Evolutionary conservation across 2,329 filamentous ascomycete species (phyloP).

Genomic region (Catunica adiposa): DNA sequence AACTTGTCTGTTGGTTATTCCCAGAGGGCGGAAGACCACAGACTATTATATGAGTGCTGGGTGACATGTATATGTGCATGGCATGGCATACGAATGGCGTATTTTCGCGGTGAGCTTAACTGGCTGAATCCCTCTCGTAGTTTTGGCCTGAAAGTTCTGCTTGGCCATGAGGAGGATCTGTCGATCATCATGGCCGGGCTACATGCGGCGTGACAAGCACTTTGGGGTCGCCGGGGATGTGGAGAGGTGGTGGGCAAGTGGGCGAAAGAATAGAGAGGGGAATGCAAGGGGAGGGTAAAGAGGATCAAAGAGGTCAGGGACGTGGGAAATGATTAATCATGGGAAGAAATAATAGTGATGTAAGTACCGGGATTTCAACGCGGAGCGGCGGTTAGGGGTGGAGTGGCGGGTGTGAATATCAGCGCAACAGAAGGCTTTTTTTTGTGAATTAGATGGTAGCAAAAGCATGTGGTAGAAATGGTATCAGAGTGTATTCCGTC

Average conservation of each 20-base stretch:
- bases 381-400: too few species aligned
- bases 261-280: background rate
- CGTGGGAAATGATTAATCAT: background rate
- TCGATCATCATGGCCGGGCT: background rate
- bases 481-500: too few species aligned
- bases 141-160: background rate
- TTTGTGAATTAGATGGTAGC: too few species aligned
- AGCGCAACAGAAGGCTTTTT: too few species aligned
- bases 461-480: too few species aligned
- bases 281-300: background rate
- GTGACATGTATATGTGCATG: too few species aligned
- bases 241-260: background rate
- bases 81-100: too few species aligned
- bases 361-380: background rate
- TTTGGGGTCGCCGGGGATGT: background rate
- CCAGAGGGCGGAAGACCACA: background rate
- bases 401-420: too few species aligned
- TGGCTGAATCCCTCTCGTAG: background rate
- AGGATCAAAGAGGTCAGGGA: background rate
- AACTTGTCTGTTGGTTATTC: background rate
- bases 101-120: too few species aligned
- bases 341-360: background rate
- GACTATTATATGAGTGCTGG: slow-evolving; percentile 3
- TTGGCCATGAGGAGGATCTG: background rate
- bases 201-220: background rate